Evolutionary conservation across 2,329 filamentous ascomycete species (phyloP).

Genomic region (Fusarium newnesense): DNA sequence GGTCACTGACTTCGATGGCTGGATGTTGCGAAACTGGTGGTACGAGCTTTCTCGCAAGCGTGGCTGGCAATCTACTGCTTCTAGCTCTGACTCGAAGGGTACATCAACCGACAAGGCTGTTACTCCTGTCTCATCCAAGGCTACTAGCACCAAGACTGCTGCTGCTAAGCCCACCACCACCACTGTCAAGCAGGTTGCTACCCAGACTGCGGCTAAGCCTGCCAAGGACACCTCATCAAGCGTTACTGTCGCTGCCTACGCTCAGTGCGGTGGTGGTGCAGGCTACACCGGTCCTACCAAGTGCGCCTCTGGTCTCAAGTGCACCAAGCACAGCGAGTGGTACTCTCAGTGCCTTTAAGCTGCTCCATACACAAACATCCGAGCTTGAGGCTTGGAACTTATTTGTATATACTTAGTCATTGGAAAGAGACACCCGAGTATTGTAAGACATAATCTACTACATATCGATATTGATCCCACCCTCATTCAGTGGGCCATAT

Average conservation of each 20-base stretch:
- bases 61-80: constrained; percentile 38
- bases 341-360: constrained; percentile 42
- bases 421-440: not conserved
- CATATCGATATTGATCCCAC: too few relatives aligned
- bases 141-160: not conserved
- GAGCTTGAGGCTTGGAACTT: not conserved
- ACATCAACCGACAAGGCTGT: not conserved
- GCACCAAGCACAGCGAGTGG: constrained; percentile 39
- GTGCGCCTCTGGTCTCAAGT: constrained; percentile 38
- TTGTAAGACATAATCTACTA: not conserved
- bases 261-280: constrained; percentile 40
- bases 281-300: constrained; percentile 37
- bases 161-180: not conserved
- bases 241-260: constrained; percentile 5
- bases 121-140: not conserved
- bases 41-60: constrained; percentile 47
- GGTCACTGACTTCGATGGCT: constrained; percentile 60
- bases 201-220: not conserved
- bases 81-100: not conserved
- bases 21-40: constrained; percentile 62
- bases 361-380: too few relatives aligned
- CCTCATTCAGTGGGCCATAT: rapidly evolving
- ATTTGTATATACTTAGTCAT: constrained; percentile 6
- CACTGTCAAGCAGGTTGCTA: not conserved
- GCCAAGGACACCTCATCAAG: not conserved